Evolutionary conservation across 1,139 yeast species (phyloP).

Genomic region (Entelexis sorbosivorans): DNA sequence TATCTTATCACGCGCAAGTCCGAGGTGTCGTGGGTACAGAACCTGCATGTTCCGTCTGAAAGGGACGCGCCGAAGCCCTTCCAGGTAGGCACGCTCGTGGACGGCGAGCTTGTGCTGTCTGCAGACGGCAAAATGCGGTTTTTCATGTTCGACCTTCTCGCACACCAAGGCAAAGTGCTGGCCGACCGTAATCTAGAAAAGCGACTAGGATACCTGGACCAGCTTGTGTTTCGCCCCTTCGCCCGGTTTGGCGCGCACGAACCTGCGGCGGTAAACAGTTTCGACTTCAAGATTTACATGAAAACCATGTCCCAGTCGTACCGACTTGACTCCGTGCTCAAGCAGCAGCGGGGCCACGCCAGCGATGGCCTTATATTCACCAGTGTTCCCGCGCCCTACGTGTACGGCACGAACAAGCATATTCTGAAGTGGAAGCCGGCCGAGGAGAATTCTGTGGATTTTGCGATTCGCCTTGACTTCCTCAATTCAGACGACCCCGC

Average conservation of each 20-base stretch:
- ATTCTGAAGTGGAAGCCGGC: slow-evolving; percentile 93
- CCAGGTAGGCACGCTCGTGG: slow-evolving; percentile 81
- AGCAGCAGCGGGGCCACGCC: slow-evolving; percentile 53
- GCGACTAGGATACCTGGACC: slow-evolving; percentile 78
- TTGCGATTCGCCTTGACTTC: slow-evolving; percentile 59
- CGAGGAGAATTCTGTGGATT: slow-evolving; percentile 87
- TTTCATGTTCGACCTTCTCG: slow-evolving; percentile 83
- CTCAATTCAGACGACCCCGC: slow-evolving; percentile 72
- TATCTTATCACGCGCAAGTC: slow-evolving; percentile 77
- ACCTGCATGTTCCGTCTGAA: slow-evolving; percentile 68
- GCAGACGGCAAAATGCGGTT: slow-evolving; percentile 57
- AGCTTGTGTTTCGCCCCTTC: slow-evolving; percentile 72
- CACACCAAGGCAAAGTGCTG: slow-evolving; percentile 63
- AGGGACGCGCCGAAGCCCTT: slow-evolving; percentile 46
- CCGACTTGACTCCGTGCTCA: slow-evolving; percentile 62
- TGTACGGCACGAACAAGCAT: slow-evolving; percentile 72
- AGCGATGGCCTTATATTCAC: slow-evolving; percentile 94
- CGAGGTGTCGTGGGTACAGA: slow-evolving; percentile 69
- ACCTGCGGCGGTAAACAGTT: slow-evolving; percentile 63
- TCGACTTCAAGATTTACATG: slow-evolving; percentile 76
- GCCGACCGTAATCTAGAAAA: slow-evolving; percentile 63
- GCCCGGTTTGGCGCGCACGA: slow-evolving; percentile 51
- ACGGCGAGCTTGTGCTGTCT: slow-evolving; percentile 70
- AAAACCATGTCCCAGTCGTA: slow-evolving; percentile 81
- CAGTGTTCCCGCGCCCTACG: slow-evolving; percentile 78